phyloP scores from a whole-genome alignment of 805 yeast genomes.

The Cyberlindnera misumaiensis region DNA sequence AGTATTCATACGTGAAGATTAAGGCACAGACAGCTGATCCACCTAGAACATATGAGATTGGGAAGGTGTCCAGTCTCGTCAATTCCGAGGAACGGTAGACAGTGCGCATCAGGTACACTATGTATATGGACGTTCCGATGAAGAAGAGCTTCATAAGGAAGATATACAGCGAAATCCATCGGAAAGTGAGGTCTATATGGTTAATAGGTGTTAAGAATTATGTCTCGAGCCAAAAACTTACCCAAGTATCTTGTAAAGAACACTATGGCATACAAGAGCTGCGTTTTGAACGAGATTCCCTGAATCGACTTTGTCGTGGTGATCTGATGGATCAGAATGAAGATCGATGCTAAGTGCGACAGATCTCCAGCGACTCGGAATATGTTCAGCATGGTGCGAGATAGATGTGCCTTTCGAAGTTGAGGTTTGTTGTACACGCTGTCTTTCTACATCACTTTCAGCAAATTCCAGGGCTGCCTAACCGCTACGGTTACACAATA shows the following conservation, averaged over 20 bases:
- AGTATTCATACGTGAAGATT: conserved; percentile 60
- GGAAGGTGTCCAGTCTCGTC: conserved; percentile 67
- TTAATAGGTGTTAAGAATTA: neutral
- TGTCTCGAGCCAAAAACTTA: neutral
- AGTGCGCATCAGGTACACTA: conserved; percentile 60
- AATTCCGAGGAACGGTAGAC: conserved; percentile 47
- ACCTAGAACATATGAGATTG: conserved; percentile 59
- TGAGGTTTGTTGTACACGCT: neutral
- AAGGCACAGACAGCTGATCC: conserved; percentile 55
- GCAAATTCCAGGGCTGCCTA: conserved; percentile 1
- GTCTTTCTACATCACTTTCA: neutral
- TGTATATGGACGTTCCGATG: conserved; percentile 68
- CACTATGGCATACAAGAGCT: conserved; percentile 67
- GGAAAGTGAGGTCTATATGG: conserved; percentile 26
- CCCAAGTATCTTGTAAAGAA: conserved; percentile 61
- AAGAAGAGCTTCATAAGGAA: conserved; percentile 76
- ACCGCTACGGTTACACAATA: neutral
- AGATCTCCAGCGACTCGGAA: conserved; percentile 60
- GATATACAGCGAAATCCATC: conserved; percentile 65
- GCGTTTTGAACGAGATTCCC: conserved; percentile 89
- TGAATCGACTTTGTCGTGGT: conserved; percentile 54
- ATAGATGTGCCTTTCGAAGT: neutral
- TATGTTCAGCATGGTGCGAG: conserved; percentile 29
- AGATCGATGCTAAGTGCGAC: conserved; percentile 74
- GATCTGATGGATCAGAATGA: conserved; percentile 70